A percentile compares a stretch with the other conserved stretches of the same genome.
These are phyloP conservation scores for Zychaea mexicana DNA, from an alignment of 371 early-diverging fungal genomes.

Conservation along the genomic window DNA sequence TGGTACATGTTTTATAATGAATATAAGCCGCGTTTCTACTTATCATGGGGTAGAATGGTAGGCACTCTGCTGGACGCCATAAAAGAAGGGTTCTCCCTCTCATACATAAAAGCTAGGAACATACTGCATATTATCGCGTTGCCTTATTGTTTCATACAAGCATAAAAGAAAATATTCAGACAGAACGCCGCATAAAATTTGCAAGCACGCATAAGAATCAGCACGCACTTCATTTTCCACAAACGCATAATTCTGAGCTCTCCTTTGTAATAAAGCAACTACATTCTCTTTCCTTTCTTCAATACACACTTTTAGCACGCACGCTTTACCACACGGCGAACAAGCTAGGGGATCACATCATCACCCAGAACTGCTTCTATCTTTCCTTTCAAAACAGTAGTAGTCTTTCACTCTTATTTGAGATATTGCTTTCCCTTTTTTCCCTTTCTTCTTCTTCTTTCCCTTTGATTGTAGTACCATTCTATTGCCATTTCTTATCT, in stretches of 20 bases:
- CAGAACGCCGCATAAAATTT: too few species aligned
- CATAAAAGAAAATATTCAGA: too few species aligned
- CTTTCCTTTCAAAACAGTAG: neutral
- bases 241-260: neutral
- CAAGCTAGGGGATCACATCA: neutral
- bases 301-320: neutral
- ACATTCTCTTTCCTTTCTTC: conserved; percentile 7
- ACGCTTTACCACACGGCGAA: neutral
- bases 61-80: conserved; percentile 4
- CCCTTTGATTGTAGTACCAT: too few species aligned
- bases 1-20: too few species aligned
- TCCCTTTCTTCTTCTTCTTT: conserved; percentile 11
- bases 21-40: too few species aligned
- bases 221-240: neutral
- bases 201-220: neutral
- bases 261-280: neutral
- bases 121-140: neutral
- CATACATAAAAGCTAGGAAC: neutral
- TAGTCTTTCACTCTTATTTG: too few species aligned
- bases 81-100: neutral
- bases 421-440: too few species aligned
- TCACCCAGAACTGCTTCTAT: neutral
- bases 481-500: conserved; percentile 7
- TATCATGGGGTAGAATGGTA: too few species aligned
- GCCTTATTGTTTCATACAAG: neutral